Base-by-base conservation (phyloP, 106 monocot species). In the Dendrobium officinale region DNA sequence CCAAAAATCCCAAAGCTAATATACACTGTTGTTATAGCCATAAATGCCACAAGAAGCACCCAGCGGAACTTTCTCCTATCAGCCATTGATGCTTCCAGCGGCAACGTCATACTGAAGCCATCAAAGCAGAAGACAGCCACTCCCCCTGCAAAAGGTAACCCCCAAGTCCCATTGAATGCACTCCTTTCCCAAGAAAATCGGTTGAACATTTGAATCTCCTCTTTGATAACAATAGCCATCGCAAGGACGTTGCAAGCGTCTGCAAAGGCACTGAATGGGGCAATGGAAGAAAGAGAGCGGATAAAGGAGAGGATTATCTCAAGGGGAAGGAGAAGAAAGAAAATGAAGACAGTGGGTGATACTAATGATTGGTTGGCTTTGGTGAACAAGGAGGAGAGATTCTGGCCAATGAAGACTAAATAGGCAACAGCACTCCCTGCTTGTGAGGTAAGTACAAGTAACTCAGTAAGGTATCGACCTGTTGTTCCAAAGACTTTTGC, bases 71-170 rank as follows among this genome's bases (percentile, higher is more conserved):
- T 82, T 11, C 84, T 67, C 78, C 82, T 75, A 31, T 97, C 89
- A 49, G 89, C 86, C 96, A 97, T 97, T 18, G 96, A 97, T 27
- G 88, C 81, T 82, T 97, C 96, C 45, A 97, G 83, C 37, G 94
- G 81, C 58, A 96, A 75, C 9, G 92, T 92, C 96, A 96, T 87
- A 84, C 90, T 90, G 86, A 96, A 96, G 24, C 96, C 96, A 75
- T 97, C 96, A 48, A 97, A 97, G 77, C 96, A 97, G 74, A 97
- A 97, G 3, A 97, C 92, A 4, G 94, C 92, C 61, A 94, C 89
- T 2, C 96, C 96, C 55, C 78, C 86, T 8, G 88, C 90, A 79
- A 97, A 94, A 37, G 94, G 94, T 74, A 94, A 58, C 4, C 88
- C 89, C 85, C 87, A 90, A 66, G 80, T 67, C n/a, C 92, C 92